Conservation (phyloP, 164 flowering plant species). For the Chloranthus sessilifolius region DNA sequence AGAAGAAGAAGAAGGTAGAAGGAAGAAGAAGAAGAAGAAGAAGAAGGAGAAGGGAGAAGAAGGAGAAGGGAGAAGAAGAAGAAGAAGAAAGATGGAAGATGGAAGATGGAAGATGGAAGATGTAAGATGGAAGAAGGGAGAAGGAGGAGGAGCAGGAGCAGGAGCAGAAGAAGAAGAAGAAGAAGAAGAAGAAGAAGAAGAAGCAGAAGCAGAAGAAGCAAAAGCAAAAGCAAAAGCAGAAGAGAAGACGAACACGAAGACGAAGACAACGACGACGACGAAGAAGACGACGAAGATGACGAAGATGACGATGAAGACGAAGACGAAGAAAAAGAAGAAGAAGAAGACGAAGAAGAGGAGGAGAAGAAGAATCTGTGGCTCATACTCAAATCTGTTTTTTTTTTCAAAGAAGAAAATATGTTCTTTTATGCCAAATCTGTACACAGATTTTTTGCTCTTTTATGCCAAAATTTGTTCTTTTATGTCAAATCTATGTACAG, state of each 20-base stretch:
- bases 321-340: neutral
- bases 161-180: neutral
- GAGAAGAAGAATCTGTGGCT: too few species aligned
- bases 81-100: neutral
- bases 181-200: slow-evolving; percentile 1
- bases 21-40: neutral
- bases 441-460: too few species aligned
- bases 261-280: too few species aligned
- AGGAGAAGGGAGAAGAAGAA: neutral
- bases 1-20: neutral
- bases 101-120: neutral
- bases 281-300: neutral
- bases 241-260: too few species aligned
- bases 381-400: too few species aligned
- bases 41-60: neutral
- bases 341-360: too few species aligned
- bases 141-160: neutral
- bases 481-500: too few species aligned
- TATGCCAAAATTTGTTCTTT: too few species aligned
- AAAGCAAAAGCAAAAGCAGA: too few species aligned
- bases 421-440: too few species aligned
- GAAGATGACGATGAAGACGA: neutral
- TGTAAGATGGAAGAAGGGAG: neutral
- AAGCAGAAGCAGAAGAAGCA: too few species aligned
- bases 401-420: too few species aligned